Conservation (phyloP, 805 yeast genomes). For the Wickerhamomyces bovis region DNA sequence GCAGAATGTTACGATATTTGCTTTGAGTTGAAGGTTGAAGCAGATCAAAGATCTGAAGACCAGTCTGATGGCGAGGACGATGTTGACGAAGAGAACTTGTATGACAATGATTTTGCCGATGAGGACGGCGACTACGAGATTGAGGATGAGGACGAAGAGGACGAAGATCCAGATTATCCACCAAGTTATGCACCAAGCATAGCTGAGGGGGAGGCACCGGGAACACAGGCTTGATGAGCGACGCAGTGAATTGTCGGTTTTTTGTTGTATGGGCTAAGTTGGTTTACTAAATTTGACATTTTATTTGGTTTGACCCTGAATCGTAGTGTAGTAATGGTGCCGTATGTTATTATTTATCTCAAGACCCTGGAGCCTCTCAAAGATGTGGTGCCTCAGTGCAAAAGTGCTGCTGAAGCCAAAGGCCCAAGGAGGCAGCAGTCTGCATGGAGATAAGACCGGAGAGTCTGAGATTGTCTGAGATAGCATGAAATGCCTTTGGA, state of each 20-base stretch:
- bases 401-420: too few relatives aligned
- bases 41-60: conserved; percentile 43
- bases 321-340: too few relatives aligned
- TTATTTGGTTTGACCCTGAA: background rate
- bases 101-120: conserved; percentile 23
- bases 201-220: conserved; percentile 8
- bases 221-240: background rate
- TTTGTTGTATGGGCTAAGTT: background rate
- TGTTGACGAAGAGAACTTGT: conserved; percentile 11
- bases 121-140: conserved; percentile 34
- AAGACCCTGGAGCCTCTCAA: too few relatives aligned
- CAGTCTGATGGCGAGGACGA: conserved; percentile 24
- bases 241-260: background rate
- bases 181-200: conserved; percentile 23
- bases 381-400: too few relatives aligned
- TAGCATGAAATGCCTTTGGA: too few relatives aligned
- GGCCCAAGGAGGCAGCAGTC: too few relatives aligned
- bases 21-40: conserved; percentile 84
- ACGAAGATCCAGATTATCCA: conserved; percentile 26
- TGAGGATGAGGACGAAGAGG: conserved; percentile 25
- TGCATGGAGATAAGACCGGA: too few relatives aligned
- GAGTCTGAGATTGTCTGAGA: too few relatives aligned
- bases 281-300: background rate
- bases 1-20: conserved; percentile 93
- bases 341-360: background rate